Conservation (phyloP, 208 protist species). For the Zelonia costaricensis region DNA sequence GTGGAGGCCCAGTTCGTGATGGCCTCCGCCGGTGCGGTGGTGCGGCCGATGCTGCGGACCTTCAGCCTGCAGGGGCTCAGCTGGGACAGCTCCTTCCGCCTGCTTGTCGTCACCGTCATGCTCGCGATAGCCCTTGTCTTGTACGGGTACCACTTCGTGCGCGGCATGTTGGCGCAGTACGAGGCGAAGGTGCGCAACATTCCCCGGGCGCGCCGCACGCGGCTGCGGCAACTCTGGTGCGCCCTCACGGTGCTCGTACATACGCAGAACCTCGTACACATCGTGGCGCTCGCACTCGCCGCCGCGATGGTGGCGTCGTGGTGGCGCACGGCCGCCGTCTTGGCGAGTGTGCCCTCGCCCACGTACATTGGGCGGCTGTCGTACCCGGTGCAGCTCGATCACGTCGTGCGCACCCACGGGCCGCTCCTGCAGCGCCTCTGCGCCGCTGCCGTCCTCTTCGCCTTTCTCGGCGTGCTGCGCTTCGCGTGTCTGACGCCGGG, state of each 20-base stretch:
- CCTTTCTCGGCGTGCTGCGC: conserved; percentile 4
- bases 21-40: conserved; percentile 15
- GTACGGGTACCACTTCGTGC: conserved; percentile 14
- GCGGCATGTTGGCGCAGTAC: conserved; percentile 16
- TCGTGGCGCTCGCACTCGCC: conserved; percentile 4
- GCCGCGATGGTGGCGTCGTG: conserved; percentile 8
- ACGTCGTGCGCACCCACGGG: conserved; percentile 2
- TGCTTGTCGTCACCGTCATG: conserved; percentile 16
- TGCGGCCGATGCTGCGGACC: conserved; percentile 9
- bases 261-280: conserved; percentile 20
- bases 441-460: conserved; percentile 10
- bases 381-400: conserved; percentile 9
- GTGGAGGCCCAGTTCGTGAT: conserved; percentile 18
- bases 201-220: conserved; percentile 5
- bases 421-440: conserved; percentile 13
- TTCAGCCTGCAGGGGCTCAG: conserved; percentile 7
- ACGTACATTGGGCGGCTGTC: conserved; percentile 1
- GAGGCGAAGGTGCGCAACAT: background rate
- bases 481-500: conserved; percentile 16
- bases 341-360: background rate
- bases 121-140: conserved; percentile 7
- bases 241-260: conserved; percentile 2
- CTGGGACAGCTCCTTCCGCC: conserved; percentile 10
- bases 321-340: conserved; percentile 6
- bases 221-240: conserved; percentile 12